Evolutionary conservation across 768 basidiomycete genomes (phyloP), one percentile per base, ranked within the genome.

Genomic region (Suillus plorans): DNA sequence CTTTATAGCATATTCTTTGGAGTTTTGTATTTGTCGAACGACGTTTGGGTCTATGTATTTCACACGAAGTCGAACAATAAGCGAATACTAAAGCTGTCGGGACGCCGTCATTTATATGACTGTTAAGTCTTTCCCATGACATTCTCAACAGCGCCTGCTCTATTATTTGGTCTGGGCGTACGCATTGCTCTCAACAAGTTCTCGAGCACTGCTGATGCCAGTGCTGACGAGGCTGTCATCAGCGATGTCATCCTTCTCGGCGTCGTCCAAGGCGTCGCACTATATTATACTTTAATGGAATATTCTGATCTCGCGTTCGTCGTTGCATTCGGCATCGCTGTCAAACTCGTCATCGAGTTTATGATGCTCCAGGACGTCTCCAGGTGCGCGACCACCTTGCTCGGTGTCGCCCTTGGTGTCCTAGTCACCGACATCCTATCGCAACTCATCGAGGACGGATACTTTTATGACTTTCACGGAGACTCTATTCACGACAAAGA

Each of bases 131-230:
- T 66, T 70, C 64, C 69, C 39, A 65, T 66, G 72, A 82, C 83
- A 82, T 74, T 83, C 65, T 80, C 82, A 41, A 86, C 86, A 68
- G 85, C 87, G 62, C 85, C 85, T 66, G 87, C 91, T 63, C 83
- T 93, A 66, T 83, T 92, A 68, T 79, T 91, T 66, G 91, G 91
- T 63, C 82, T 92, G 68, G 89, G 89, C 68, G 87, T 87, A 57
- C 90, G 91, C 66, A 85, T 93, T 63, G 75, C 86, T 61, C 77
- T 91, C 68, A 87, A 90, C 78, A 80, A 82, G 66, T 76, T 86
- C 67, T 85, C 80, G 66, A 78, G 78, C 67, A 79, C 79, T 64
- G 74, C 36, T 67, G 82, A 80, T 59, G 68, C 68, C 42, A 70
- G 44, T 55, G 22, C 28, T 4, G 69, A 72, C 1, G 69, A 72